A percentile compares a stretch with the other conserved stretches of the same genome.
Conservation (phyloP, 495 filamentous ascomycete genomes). For the Penicillium simplicissimum region DNA sequence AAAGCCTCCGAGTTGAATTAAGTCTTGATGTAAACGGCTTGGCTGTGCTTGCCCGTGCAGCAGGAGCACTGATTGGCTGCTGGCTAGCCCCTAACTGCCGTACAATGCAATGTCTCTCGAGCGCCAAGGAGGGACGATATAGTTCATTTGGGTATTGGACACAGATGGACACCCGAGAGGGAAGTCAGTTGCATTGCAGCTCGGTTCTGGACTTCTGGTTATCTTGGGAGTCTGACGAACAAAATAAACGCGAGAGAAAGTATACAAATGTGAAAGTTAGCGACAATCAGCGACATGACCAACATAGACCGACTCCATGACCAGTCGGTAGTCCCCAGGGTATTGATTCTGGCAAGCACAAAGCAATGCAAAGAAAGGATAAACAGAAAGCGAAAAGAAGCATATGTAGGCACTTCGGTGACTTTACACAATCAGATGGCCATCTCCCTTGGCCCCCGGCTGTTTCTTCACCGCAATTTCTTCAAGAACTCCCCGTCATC, state of each 20-base stretch:
- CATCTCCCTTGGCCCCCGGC: not conserved
- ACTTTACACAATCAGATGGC: not conserved
- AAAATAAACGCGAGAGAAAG: too few relatives aligned
- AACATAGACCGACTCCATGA: not conserved
- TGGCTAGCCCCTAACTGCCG: not conserved
- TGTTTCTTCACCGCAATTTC: not conserved
- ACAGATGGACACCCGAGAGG: not conserved
- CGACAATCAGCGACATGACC: not conserved
- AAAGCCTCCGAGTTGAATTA: conserved; percentile 15
- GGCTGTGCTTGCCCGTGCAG: not conserved
- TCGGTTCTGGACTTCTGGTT: not conserved
- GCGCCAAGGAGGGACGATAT: not conserved
- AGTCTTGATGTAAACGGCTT: conserved; percentile 15
- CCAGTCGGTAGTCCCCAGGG: not conserved
- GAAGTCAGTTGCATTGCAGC: not conserved
- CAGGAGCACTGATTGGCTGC: not conserved
- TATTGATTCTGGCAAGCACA: not conserved
- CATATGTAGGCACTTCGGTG: not conserved
- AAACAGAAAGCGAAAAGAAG: not conserved
- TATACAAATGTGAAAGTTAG: too few relatives aligned
- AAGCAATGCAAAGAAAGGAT: not conserved
- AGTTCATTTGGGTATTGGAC: not conserved
- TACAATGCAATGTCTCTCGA: not conserved
- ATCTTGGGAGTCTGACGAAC: not conserved
- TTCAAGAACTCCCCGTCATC: conserved; percentile 2